A percentile compares a stretch with the other conserved stretches of the same genome.
These are phyloP conservation scores for Hyphopichia homilentoma DNA, from an alignment of 805 yeast species.

Conservation along the genomic window DNA sequence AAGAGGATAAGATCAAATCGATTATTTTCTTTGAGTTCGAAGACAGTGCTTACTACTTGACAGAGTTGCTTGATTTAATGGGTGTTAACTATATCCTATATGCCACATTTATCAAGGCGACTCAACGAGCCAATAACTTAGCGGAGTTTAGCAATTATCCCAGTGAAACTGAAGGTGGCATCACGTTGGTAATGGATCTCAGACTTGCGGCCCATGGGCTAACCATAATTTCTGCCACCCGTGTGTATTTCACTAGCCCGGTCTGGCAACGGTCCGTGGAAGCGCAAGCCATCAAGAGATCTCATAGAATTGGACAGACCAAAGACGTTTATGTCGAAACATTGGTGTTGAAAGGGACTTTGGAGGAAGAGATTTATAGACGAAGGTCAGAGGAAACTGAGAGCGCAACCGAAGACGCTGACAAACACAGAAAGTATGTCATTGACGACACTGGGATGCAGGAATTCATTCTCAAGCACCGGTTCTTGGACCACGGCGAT, in stretches of 20 bases:
- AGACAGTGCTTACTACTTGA: constrained; percentile 64
- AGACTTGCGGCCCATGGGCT: constrained; percentile 67
- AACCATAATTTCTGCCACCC: constrained; percentile 63
- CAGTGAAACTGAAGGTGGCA: constrained; percentile 36
- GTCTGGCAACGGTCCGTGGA: constrained; percentile 68
- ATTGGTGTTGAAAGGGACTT: constrained; percentile 54
- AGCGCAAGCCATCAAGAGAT: constrained; percentile 75
- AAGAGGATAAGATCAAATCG: constrained; percentile 44
- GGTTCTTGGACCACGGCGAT: constrained; percentile 36
- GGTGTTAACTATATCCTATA: constrained; percentile 62
- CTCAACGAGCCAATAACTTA: constrained; percentile 50
- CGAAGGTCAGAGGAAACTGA: constrained; percentile 20
- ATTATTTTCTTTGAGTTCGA: constrained; percentile 69
- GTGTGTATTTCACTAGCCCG: constrained; percentile 68
- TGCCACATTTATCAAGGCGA: constrained; percentile 53
- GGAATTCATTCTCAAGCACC: constrained; percentile 48
- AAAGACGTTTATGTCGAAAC: constrained; percentile 69
- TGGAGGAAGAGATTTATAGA: constrained; percentile 66
- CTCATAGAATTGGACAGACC: constrained; percentile 71
- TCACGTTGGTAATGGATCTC: constrained; percentile 62
- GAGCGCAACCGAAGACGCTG: constrained; percentile 8
- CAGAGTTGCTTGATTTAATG: constrained; percentile 59
- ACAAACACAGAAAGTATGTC: constrained; percentile 30
- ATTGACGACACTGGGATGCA: constrained; percentile 61
- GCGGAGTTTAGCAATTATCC: constrained; percentile 44